phyloP scores from a whole-genome alignment of 805 yeast species.

The Ogataea nonfermentans region DNA sequence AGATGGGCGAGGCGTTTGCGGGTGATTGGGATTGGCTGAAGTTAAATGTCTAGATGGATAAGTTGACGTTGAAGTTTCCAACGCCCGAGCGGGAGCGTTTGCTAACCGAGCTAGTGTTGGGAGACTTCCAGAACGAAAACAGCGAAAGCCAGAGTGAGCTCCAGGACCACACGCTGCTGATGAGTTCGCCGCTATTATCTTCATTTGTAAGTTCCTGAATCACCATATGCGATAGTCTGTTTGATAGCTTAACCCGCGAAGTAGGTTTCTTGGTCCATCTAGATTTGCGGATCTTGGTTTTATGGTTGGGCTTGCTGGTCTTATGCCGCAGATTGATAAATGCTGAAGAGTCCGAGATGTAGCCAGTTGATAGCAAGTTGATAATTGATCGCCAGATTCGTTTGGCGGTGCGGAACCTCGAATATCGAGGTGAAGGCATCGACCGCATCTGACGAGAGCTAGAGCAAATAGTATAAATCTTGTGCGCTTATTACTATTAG shows the following conservation, averaged over 20 bases:
- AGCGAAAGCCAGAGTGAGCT: slow-evolving; percentile 21
- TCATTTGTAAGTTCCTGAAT: slow-evolving; percentile 25
- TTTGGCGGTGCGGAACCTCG: slow-evolving; percentile 32
- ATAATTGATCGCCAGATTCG: slow-evolving; percentile 34
- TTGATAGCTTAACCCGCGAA: slow-evolving; percentile 26
- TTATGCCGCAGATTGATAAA: slow-evolving; percentile 22
- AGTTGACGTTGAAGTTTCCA: slow-evolving; percentile 20
- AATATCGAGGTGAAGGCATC: slow-evolving; percentile 37
- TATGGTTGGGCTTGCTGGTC: slow-evolving; percentile 23
- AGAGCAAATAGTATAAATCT: slow-evolving; percentile 7
- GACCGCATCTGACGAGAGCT: slow-evolving; percentile 30
- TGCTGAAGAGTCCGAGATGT: slow-evolving; percentile 35
- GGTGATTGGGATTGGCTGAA: slow-evolving; percentile 40
- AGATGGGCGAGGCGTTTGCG: slow-evolving; percentile 34
- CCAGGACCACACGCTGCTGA: slow-evolving; percentile 20
- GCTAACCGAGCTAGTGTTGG: slow-evolving; percentile 7
- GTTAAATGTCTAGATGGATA: slow-evolving; percentile 28
- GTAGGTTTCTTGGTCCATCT: slow-evolving; percentile 33
- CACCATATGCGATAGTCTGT: slow-evolving; percentile 22
- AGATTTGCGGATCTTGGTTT: slow-evolving; percentile 33
- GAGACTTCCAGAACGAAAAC: slow-evolving; percentile 19
- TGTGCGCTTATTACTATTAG: slow-evolving; percentile 12
- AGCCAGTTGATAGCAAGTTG: slow-evolving; percentile 34
- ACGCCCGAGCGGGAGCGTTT: slow-evolving; percentile 9
- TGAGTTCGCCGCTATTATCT: slow-evolving; percentile 19